Percentiles rank a stretch among this genome's conserved stretches.
phyloP scores from a whole-genome alignment of 768 basidiomycete species.

The Pleurotus cornucopiae region DNA sequence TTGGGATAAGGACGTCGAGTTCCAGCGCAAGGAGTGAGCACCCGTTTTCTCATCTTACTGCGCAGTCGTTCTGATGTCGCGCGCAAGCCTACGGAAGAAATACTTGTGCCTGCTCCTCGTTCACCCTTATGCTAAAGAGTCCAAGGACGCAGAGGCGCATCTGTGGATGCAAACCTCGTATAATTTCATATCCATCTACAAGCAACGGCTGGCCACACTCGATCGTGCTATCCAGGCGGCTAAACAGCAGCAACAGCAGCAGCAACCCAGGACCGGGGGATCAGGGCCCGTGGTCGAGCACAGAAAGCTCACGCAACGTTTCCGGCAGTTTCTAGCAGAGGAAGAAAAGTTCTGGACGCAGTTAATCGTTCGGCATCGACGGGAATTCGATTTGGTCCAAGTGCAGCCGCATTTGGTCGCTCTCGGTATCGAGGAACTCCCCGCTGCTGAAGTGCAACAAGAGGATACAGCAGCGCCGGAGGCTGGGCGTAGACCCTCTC shows the following conservation, averaged over 20 bases:
- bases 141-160: slow-evolving; percentile 75
- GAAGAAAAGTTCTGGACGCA: slow-evolving; percentile 93
- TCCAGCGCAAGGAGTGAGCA: slow-evolving; percentile 80
- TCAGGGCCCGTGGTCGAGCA: slow-evolving; percentile 68
- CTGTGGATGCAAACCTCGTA: slow-evolving; percentile 95
- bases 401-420: slow-evolving; percentile 51
- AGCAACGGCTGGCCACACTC: slow-evolving; percentile 63
- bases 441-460: slow-evolving; percentile 11
- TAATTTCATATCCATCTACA: slow-evolving; percentile 78
- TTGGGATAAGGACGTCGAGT: slow-evolving; percentile 84
- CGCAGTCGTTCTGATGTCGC: slow-evolving; percentile 12
- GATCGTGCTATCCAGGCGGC: slow-evolving; percentile 51
- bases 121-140: slow-evolving; percentile 66
- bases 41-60: slow-evolving; percentile 10
- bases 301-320: slow-evolving; percentile 82
- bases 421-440: slow-evolving; percentile 50
- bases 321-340: slow-evolving; percentile 82
- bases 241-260: slow-evolving; percentile 31
- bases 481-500: slow-evolving; percentile 53
- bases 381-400: slow-evolving; percentile 67
- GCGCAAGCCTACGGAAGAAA: slow-evolving; percentile 58
- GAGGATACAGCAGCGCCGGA: slow-evolving; percentile 19
- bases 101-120: slow-evolving; percentile 67
- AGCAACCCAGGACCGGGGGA: slow-evolving; percentile 26
- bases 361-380: slow-evolving; percentile 70